Evolutionary conservation across 2,329 filamentous ascomycete genomes (phyloP), one percentile per base, ranked within the genome.

Genomic region (Graphiopsis chlorocephala): DNA sequence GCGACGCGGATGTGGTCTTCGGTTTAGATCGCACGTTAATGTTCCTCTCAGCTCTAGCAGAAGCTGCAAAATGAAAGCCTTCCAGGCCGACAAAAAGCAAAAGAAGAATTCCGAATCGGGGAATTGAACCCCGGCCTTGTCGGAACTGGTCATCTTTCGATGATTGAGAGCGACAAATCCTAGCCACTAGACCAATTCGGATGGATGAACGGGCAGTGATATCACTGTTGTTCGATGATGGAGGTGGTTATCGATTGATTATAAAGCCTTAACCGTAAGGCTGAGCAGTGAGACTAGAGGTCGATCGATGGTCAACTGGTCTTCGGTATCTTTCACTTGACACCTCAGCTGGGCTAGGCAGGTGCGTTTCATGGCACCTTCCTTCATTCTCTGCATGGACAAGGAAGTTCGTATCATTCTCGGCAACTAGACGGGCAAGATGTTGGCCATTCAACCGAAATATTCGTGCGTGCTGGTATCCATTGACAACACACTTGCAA

Each of bases 51-150:
- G 2, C 38, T 45, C 3, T 45, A n/a, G 10, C n/a, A 45, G 3
- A 12, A 4, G 7, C n/a, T 45, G n/a, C 38, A 11, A 45, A 10
- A 42, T 20, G n/a, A 2, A 6, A 10, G 17, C 17, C 38, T 10
- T 4, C 3, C 38, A 20, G 2, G 12, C n/a, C 4, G 10, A 45
- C 52, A 25, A 56, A 56, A 56, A 26, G 53, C n/a, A 33, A 56
- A 56, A 25, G 31, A 12, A 23, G 7, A 25, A 56, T 56, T 56
- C 53, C 53, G 53, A 56, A 35, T 35, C 53, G 53, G 53, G 53
- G 53, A 56, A 56, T 56, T 56, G 53, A 56, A 56, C 53, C 53
- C 53, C 53, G 53, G 29, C 53, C 53, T 56, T 56, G 53, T 56
- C 53, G 53, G 53, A 17, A 25, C 53, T 56, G 53, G 38, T 56